A percentile compares a stretch with the other conserved stretches of the same genome.
Conservation (phyloP, 805 yeast species). For the Dipodascus albidus region DNA sequence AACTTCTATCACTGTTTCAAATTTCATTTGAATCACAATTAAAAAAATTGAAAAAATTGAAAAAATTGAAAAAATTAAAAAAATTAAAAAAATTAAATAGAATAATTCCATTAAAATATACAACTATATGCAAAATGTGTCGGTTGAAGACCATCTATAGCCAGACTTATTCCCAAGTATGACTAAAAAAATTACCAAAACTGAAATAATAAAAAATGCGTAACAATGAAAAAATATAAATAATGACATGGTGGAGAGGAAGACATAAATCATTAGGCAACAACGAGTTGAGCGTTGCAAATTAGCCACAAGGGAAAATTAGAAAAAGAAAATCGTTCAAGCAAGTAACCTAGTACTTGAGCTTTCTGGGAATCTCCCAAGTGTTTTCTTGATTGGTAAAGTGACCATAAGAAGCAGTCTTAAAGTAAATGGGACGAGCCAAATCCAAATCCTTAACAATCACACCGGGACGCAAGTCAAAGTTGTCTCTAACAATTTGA, state of each 20-base stretch:
- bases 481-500: constrained; percentile 82
- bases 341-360: constrained; percentile 23
- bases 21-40: no score
- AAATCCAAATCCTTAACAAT: constrained; percentile 92
- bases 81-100: no score
- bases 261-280: not conserved
- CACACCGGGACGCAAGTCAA: constrained; percentile 99
- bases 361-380: constrained; percentile 88
- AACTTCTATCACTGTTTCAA: no score
- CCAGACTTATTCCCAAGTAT: constrained; percentile 2
- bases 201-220: not conserved
- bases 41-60: no score
- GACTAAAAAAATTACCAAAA: constrained; percentile 1
- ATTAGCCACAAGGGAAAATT: constrained; percentile 1
- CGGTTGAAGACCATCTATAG: constrained; percentile 1
- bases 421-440: constrained; percentile 98
- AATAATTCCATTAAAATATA: not conserved
- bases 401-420: constrained; percentile 99
- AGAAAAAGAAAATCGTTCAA: constrained; percentile 3
- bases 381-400: constrained; percentile 98
- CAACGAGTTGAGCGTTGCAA: constrained; percentile 11
- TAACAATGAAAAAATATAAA: not conserved
- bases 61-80: no score
- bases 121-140: not conserved
- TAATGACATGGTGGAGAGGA: not conserved